Percentiles rank a stretch among this genome's conserved stretches.
phyloP scores from a whole-genome alignment of 2,329 filamentous ascomycete genomes.

The Monilinia laxa region DNA sequence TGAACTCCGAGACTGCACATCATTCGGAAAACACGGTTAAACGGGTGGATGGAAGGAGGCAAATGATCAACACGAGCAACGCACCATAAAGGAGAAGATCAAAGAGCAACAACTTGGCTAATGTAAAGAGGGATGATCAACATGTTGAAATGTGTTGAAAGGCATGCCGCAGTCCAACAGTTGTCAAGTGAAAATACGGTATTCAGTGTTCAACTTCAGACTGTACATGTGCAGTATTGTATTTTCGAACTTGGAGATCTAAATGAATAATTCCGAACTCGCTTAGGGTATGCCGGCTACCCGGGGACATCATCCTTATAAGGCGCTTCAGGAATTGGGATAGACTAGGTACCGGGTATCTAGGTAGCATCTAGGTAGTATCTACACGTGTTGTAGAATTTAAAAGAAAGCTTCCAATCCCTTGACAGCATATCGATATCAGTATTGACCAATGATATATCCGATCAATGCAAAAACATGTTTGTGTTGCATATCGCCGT shows the following conservation, averaged over 20 bases:
- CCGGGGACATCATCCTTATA: too few relatives aligned
- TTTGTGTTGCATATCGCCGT: not conserved
- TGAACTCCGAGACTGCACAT: not conserved
- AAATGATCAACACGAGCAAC: conserved; percentile 7
- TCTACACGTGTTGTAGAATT: not conserved
- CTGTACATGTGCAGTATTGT: too few relatives aligned
- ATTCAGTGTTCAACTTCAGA: too few relatives aligned
- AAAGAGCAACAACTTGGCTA: not conserved
- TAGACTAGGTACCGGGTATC: too few relatives aligned
- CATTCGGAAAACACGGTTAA: conserved; percentile 13
- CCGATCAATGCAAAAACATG: not conserved
- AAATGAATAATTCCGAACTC: too few relatives aligned
- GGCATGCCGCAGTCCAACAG: not conserved
- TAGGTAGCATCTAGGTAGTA: too few relatives aligned
- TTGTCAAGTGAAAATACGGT: too few relatives aligned
- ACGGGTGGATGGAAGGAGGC: not conserved
- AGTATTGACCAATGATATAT: not conserved
- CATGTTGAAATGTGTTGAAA: not conserved
- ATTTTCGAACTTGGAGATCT: too few relatives aligned
- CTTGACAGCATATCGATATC: too few relatives aligned
- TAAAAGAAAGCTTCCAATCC: not conserved
- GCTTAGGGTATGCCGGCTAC: too few relatives aligned
- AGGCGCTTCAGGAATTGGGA: too few relatives aligned
- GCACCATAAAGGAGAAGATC: not conserved
- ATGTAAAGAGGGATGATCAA: conserved; percentile 2